Percentiles rank a stretch among this genome's conserved stretches.
These are phyloP conservation scores for Magnaporthiopsis incrustans DNA, from an alignment of 2,329 filamentous ascomycete species.

Conservation along the genomic window DNA sequence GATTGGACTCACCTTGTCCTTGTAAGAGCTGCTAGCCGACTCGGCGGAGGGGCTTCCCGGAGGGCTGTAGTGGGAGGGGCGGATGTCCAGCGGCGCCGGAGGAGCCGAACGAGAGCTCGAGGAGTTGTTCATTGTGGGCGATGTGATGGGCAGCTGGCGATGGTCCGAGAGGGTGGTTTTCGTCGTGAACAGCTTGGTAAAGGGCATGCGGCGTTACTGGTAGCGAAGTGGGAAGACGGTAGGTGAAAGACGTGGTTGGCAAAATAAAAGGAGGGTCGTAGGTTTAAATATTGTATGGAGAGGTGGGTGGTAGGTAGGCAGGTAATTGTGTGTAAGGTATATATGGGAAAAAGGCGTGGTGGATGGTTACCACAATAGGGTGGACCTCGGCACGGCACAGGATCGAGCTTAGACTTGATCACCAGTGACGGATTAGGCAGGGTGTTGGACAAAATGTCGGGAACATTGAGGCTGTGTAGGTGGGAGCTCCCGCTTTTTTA, in stretches of 20 bases:
- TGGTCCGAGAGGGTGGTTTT: neutral
- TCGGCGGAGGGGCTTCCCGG: conserved; percentile 1
- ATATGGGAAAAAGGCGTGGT: neutral
- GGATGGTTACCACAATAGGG: neutral
- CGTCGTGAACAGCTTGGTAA: neutral
- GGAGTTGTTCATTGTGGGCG: conserved; percentile 6
- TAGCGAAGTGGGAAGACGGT: neutral
- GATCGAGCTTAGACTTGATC: neutral
- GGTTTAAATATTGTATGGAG: no score
- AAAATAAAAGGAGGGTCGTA: no score
- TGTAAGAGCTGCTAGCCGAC: neutral
- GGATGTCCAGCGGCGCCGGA: conserved; percentile 3
- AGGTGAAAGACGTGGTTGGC: neutral
- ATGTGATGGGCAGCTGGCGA: neutral
- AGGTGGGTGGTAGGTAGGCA: neutral
- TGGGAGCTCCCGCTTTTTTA: conserved; percentile 1
- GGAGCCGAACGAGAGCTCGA: conserved; percentile 1
- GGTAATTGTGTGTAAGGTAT: neutral
- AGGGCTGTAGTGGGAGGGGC: conserved; percentile 1
- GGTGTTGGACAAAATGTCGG: neutral
- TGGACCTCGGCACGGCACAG: neutral
- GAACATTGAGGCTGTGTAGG: conserved; percentile 5
- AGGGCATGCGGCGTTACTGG: neutral
- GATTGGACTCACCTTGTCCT: neutral
- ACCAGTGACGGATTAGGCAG: neutral